phyloP scores from a whole-genome alignment of 345 rosid genomes.

The Eucalyptus cloeziana region DNA sequence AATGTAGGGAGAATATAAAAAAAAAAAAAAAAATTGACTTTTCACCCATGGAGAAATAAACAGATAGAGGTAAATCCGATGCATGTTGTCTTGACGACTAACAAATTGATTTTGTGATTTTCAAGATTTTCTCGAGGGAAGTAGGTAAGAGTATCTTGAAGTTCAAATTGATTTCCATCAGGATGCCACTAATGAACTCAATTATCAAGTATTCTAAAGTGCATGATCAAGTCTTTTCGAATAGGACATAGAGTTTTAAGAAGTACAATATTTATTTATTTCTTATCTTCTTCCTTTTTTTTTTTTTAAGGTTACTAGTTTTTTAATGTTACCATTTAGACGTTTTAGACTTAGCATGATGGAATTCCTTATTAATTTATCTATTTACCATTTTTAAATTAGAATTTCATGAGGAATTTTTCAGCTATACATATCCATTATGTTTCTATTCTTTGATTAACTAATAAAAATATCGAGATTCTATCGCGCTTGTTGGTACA shows the following conservation, averaged over 20 bases:
- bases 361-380: not conserved
- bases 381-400: not conserved
- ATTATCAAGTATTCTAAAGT: not conserved
- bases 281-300: no score
- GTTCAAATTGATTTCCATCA: not conserved
- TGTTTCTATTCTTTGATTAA: not conserved
- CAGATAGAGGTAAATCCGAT: not conserved
- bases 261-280: not conserved
- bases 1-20: not conserved
- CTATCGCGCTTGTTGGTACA: rapidly evolving
- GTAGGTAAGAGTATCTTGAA: no score
- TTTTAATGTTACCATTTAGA: not conserved
- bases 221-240: not conserved
- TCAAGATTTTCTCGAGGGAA: not conserved
- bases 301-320: not conserved
- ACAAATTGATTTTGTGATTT: not conserved
- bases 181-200: not conserved
- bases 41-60: not conserved
- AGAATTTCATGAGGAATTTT: not conserved
- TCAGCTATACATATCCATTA: not conserved
- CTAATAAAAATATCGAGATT: not conserved
- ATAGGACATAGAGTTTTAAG: not conserved
- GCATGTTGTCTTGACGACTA: not conserved
- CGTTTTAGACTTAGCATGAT: not conserved
- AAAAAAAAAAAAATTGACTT: not conserved